These are phyloP conservation scores for Colletotrichum cordylinicola DNA, from an alignment of 2,329 filamentous ascomycete genomes.

Conservation along the genomic window DNA sequence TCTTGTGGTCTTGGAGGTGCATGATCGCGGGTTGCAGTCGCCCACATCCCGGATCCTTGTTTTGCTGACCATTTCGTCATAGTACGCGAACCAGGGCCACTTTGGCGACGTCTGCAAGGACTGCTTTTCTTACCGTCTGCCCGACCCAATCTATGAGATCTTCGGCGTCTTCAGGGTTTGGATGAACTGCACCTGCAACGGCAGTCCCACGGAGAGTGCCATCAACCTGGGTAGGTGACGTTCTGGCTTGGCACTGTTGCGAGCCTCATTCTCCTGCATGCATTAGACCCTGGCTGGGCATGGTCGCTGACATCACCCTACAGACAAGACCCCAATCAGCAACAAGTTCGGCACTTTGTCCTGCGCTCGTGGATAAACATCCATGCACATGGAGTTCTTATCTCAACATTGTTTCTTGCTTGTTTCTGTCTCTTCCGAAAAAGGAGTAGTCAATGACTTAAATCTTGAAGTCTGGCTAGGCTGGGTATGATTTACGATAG, in stretches of 20 bases:
- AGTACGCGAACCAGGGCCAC: slow-evolving; percentile 15
- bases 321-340: not conserved
- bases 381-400: not conserved
- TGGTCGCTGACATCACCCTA: not conserved
- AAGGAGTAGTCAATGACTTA: not conserved
- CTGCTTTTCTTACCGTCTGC: slow-evolving; percentile 19
- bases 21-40: not conserved
- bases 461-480: not conserved
- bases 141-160: slow-evolving; percentile 1
- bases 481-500: not conserved
- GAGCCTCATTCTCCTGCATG: not conserved
- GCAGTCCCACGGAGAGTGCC: not conserved
- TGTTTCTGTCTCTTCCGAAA: not conserved
- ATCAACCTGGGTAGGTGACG: slow-evolving; percentile 7
- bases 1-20: not conserved
- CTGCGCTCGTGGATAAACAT: not conserved
- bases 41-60: not conserved
- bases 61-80: not conserved
- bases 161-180: slow-evolving; percentile 5
- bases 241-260: not conserved
- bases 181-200: slow-evolving; percentile 15
- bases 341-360: slow-evolving; percentile 5
- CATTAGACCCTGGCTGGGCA: not conserved
- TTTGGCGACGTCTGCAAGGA: slow-evolving; percentile 30
- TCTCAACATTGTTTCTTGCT: not conserved